Conservation (phyloP, 768 basidiomycete species). For the Rhizopogon roseolus region DNA sequence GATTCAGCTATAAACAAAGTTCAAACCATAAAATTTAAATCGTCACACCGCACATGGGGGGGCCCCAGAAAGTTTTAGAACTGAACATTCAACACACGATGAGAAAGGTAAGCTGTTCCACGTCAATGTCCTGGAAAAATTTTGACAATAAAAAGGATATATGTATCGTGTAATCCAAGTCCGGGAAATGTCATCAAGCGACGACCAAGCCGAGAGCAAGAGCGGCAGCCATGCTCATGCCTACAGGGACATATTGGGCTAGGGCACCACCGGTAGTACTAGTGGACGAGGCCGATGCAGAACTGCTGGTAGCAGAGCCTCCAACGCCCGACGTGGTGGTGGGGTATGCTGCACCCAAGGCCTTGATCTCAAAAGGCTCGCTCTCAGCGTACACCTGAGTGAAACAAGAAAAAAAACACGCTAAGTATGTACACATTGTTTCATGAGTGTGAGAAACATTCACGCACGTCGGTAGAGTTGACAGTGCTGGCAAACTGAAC, state of each 20-base stretch:
- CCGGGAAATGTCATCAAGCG: constrained; percentile 9
- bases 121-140: neutral
- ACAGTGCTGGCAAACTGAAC: constrained; percentile 44
- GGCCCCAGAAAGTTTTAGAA: neutral
- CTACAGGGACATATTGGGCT: constrained; percentile 19
- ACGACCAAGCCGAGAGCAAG: constrained; percentile 21
- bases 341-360: constrained; percentile 51
- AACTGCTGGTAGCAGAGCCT: constrained; percentile 17
- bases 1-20: neutral
- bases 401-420: neutral
- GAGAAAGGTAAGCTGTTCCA: neutral
- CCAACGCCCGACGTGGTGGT: constrained; percentile 25
- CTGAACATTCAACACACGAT: neutral
- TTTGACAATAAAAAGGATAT: constrained; percentile 1
- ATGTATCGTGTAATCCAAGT: neutral
- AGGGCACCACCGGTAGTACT: constrained; percentile 10
- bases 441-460: constrained; percentile 16
- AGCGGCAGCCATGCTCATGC: constrained; percentile 25
- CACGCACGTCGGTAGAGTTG: constrained; percentile 46
- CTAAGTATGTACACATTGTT: neutral
- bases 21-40: neutral
- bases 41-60: neutral
- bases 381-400: constrained; percentile 53
- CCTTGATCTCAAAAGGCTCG: constrained; percentile 55
- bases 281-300: constrained; percentile 14